Conservation (phyloP, 176 grass and related monocot species). For the Oryza nivara region DNA sequence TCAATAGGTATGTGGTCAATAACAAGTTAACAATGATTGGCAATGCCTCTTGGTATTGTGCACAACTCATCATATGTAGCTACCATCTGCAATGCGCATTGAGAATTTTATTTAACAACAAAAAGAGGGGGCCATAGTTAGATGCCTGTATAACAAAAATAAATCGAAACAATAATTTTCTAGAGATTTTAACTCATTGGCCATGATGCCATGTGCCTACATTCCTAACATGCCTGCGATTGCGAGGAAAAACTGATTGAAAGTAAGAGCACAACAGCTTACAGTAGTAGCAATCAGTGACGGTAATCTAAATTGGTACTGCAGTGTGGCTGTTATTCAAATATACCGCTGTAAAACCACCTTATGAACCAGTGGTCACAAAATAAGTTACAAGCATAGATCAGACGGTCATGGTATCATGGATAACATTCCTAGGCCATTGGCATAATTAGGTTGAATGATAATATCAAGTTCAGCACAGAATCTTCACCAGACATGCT, state of each 20-base stretch:
- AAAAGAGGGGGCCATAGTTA: neutral
- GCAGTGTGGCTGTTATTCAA: neutral
- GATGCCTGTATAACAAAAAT: constrained; percentile 2
- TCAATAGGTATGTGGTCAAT: constrained; percentile 26
- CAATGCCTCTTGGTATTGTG: neutral
- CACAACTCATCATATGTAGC: neutral
- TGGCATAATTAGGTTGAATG: neutral
- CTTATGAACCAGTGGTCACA: constrained; percentile 6
- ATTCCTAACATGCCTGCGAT: neutral
- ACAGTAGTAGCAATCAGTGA: neutral
- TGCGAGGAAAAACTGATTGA: neutral
- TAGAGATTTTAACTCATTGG: neutral
- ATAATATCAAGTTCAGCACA: neutral
- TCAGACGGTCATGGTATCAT: neutral
- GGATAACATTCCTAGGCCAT: neutral
- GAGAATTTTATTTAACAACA: neutral
- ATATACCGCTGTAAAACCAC: neutral
- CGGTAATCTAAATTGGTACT: neutral
- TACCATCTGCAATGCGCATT: neutral
- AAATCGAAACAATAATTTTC: neutral
- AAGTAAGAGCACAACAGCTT: neutral
- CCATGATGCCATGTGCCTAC: neutral
- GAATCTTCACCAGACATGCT: neutral
- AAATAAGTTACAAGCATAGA: neutral
- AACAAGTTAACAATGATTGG: constrained; percentile 14